phyloP scores from a whole-genome alignment of 345 rosid species.

The Nasturtium officinale region DNA sequence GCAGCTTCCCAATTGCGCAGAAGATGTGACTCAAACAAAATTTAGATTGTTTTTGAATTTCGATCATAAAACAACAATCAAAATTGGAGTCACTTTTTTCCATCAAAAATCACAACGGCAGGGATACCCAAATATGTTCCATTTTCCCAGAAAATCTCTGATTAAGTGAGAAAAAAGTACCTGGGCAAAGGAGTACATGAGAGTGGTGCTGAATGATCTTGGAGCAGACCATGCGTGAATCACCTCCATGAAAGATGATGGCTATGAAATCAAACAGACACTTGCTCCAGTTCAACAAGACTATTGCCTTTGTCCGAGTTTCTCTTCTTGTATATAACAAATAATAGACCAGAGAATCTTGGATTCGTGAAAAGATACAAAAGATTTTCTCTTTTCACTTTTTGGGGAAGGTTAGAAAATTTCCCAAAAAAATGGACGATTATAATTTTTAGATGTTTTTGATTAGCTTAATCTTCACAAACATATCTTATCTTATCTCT shows the following conservation, averaged over 20 bases:
- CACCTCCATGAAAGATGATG: slow-evolving; percentile 49
- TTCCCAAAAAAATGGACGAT: not conserved
- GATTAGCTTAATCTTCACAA: not conserved
- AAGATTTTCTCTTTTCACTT: not conserved
- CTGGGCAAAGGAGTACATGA: slow-evolving; percentile 92
- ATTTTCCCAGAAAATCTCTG: not conserved
- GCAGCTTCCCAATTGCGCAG: not conserved
- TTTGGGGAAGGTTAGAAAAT: not conserved
- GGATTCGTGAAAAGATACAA: not conserved
- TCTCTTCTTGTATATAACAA: not conserved
- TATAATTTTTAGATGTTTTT: not conserved
- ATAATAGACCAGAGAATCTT: not conserved
- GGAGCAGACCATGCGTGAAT: slow-evolving; percentile 92
- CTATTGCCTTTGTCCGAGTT: slow-evolving; percentile 7
- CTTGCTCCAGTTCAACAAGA: slow-evolving; percentile 9
- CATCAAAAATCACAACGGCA: not conserved
- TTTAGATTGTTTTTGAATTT: not conserved
- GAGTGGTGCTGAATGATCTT: slow-evolving; percentile 80
- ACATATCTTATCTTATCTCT: slow-evolving; percentile 25
- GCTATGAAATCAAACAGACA: slow-evolving; percentile 4
- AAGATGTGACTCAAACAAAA: not conserved
- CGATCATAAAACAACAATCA: not conserved
- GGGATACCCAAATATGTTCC: no score
- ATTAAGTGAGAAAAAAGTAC: slow-evolving; percentile 40
- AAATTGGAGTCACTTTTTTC: not conserved